Percentiles rank a stretch among this genome's conserved stretches.
phyloP scores from a whole-genome alignment of 768 basidiomycete genomes.

The Tricholoma saponaceum region DNA sequence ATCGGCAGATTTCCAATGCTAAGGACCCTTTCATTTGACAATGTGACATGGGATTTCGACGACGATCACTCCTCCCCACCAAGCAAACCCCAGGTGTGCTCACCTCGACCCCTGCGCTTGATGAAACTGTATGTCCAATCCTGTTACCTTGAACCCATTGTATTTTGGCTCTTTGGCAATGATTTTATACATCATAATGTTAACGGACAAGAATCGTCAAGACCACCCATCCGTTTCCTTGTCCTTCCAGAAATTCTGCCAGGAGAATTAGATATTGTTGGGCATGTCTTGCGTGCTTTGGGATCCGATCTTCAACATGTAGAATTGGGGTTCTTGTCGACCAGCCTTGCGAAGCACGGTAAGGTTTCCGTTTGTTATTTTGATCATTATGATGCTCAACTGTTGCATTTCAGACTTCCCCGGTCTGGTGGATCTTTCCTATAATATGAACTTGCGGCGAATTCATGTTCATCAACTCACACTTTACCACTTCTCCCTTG shows the following conservation, averaged over 20 bases:
- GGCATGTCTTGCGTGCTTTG: constrained; percentile 17
- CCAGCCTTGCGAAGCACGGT: constrained; percentile 13
- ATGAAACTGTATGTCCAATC: constrained; percentile 34
- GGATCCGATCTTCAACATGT: constrained; percentile 25
- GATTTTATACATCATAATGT: constrained; percentile 16
- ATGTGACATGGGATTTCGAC: constrained; percentile 41
- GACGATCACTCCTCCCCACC: constrained; percentile 24
- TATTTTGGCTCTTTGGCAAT: constrained; percentile 25
- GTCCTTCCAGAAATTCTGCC: constrained; percentile 27
- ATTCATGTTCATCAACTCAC: constrained; percentile 27
- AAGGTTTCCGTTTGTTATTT: not conserved
- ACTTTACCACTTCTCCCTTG: constrained; percentile 28
- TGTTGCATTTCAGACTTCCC: constrained; percentile 13
- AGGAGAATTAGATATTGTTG: constrained; percentile 20
- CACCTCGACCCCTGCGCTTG: constrained; percentile 10
- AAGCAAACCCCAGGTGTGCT: not conserved
- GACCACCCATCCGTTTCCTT: constrained; percentile 17
- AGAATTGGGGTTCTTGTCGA: constrained; percentile 25
- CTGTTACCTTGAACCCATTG: constrained; percentile 20
- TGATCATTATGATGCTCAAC: not conserved
- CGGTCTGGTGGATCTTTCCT: constrained; percentile 20
- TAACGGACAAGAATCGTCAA: constrained; percentile 1
- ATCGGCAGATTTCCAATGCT: constrained; percentile 49
- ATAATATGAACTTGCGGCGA: constrained; percentile 20
- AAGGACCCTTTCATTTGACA: constrained; percentile 39